These are phyloP conservation scores for Alternaria gaisen DNA, from an alignment of 2,329 filamentous ascomycete species.

Conservation along the genomic window DNA sequence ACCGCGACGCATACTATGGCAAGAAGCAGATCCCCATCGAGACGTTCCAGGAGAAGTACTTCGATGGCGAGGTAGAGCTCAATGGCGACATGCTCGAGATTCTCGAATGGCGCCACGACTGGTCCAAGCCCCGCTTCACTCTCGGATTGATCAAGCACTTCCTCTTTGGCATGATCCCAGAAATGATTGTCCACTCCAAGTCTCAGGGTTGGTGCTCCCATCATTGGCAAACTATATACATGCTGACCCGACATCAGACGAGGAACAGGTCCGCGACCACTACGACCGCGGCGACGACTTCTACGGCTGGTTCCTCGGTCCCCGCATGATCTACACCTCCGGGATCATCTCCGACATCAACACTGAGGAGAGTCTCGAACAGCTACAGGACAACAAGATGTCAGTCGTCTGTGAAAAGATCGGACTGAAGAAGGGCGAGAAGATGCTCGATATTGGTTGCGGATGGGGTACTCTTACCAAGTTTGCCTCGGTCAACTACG, in stretches of 20 bases:
- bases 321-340: constrained; percentile 98
- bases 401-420: constrained; percentile 97
- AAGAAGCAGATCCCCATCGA: constrained; percentile 86
- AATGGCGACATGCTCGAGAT: constrained; percentile 91
- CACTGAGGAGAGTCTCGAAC: constrained; percentile 88
- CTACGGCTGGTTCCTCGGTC: constrained; percentile 97
- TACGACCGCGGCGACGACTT: constrained; percentile 99
- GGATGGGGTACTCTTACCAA: constrained; percentile 97
- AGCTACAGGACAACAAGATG: constrained; percentile 98
- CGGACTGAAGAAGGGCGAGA: constrained; percentile 79
- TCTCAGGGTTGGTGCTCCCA: constrained; percentile 72
- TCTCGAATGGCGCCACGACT: constrained; percentile 95
- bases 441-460: constrained; percentile 92
- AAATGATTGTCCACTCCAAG: constrained; percentile 90
- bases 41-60: constrained; percentile 98
- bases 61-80: constrained; percentile 92
- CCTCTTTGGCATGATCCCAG: constrained; percentile 84
- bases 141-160: constrained; percentile 86
- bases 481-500: constrained; percentile 92
- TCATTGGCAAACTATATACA: neutral
- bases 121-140: constrained; percentile 95
- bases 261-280: constrained; percentile 97
- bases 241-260: constrained; percentile 65
- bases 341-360: constrained; percentile 90
- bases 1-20: constrained; percentile 74